Percentiles rank a stretch among this genome's conserved stretches.
Evolutionary conservation across 1,284 basidiomycete genomes (phyloP).

Genomic region (Rhodotorula sp.): DNA sequence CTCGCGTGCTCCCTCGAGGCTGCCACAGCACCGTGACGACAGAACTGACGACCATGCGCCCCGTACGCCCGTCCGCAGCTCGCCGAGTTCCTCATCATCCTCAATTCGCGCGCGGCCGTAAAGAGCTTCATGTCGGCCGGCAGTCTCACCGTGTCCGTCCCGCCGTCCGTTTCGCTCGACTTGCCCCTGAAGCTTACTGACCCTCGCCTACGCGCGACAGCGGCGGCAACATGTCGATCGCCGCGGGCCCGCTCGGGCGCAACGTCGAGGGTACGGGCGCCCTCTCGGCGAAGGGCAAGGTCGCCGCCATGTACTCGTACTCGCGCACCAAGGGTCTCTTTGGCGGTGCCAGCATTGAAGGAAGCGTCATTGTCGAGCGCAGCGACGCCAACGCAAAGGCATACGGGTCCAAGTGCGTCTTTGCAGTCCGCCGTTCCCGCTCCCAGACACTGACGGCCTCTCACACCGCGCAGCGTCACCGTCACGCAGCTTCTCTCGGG

Average conservation of each 20-base stretch:
- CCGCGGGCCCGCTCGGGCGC: conserved; percentile 88
- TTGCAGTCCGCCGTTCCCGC: background rate
- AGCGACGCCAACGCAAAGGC: conserved; percentile 63
- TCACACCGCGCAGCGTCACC: conserved; percentile 62
- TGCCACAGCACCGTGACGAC: too few relatives aligned
- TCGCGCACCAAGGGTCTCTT: conserved; percentile 92
- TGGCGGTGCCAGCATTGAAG: conserved; percentile 79
- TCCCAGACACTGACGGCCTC: background rate
- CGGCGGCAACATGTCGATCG: conserved; percentile 89
- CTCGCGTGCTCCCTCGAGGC: too few relatives aligned
- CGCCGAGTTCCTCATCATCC: conserved; percentile 90
- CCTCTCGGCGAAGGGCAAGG: conserved; percentile 78
- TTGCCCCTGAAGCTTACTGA: background rate
- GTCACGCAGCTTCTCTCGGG: conserved; percentile 79
- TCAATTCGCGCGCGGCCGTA: conserved; percentile 68
- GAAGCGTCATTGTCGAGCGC: conserved; percentile 89
- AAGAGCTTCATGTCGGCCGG: conserved; percentile 93
- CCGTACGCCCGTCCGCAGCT: conserved; percentile 14
- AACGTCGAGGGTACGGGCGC: conserved; percentile 91
- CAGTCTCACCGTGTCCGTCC: conserved; percentile 68
- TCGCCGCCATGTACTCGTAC: conserved; percentile 96
- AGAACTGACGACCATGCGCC: too few relatives aligned
- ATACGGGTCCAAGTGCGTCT: conserved; percentile 43
- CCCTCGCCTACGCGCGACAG: conserved; percentile 6
- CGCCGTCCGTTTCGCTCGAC: conserved; percentile 7